phyloP scores from a whole-genome alignment of 2,329 filamentous ascomycete species.

The Aureobasidium sp. region DNA sequence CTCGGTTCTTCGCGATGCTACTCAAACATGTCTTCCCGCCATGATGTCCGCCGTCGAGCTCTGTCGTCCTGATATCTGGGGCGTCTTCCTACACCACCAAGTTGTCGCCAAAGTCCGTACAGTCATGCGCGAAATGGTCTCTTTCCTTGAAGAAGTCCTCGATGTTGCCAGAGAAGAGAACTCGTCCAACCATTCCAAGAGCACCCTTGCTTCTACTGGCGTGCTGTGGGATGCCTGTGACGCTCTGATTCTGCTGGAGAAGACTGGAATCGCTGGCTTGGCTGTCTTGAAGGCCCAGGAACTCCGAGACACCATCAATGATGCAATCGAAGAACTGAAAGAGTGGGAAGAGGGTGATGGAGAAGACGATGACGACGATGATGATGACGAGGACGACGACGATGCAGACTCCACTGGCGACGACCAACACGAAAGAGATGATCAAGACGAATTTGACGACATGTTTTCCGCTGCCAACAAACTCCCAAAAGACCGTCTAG shows the following conservation, averaged over 20 bases:
- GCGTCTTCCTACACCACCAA: conserved; percentile 56
- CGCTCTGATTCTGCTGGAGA: conserved; percentile 56
- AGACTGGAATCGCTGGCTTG: conserved; percentile 61
- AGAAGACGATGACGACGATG: conserved; percentile 34
- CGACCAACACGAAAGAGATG: conserved; percentile 33
- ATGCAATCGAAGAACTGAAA: conserved; percentile 78
- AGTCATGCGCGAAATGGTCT: conserved; percentile 56
- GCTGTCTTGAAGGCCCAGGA: conserved; percentile 66
- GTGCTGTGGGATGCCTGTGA: conserved; percentile 82
- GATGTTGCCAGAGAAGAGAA: conserved; percentile 27
- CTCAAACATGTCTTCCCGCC: conserved; percentile 64
- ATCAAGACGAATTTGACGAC: conserved; percentile 56
- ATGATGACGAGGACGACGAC: conserved; percentile 30
- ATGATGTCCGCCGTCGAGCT: conserved; percentile 64
- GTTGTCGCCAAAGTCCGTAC: conserved; percentile 53
- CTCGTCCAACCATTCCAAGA: conserved; percentile 31
- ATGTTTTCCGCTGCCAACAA: conserved; percentile 57
- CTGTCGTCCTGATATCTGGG: conserved; percentile 56
- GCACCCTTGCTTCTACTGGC: conserved; percentile 59
- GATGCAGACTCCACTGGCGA: conserved; percentile 33
- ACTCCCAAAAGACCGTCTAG: conserved; percentile 58
- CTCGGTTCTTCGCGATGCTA: conserved; percentile 65
- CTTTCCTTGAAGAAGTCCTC: conserved; percentile 52
- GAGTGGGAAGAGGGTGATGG: conserved; percentile 62
- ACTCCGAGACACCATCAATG: conserved; percentile 67